phyloP scores from a whole-genome alignment of 148 eudicot species.

The Pouteria glomerata region DNA sequence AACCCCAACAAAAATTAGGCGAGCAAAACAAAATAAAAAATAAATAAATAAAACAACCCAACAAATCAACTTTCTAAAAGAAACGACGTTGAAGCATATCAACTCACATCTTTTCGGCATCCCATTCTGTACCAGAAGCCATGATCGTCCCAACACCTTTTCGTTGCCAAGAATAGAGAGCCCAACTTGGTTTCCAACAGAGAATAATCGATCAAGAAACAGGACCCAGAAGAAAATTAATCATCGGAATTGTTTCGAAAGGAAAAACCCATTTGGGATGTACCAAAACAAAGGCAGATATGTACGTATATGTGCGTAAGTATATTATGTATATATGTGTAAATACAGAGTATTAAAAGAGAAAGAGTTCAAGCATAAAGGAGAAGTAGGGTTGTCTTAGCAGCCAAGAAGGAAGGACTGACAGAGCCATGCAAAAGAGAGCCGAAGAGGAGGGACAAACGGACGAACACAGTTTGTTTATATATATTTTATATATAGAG shows the following conservation, averaged over 20 bases:
- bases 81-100: neutral
- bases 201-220: constrained; percentile 6
- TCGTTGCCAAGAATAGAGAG: constrained; percentile 1
- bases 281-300: neutral
- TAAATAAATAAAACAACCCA: too few species aligned
- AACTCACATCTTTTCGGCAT: constrained; percentile 35
- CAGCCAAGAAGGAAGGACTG: constrained; percentile 16
- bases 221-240: neutral
- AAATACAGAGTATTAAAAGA: neutral
- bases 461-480: neutral
- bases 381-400: neutral
- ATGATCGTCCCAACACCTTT: constrained; percentile 8
- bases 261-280: neutral
- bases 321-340: neutral
- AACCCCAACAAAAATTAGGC: neutral
- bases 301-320: neutral
- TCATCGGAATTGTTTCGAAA: neutral
- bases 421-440: constrained; percentile 37
- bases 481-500: neutral
- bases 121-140: constrained; percentile 24
- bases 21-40: neutral
- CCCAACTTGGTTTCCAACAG: constrained; percentile 1
- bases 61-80: neutral
- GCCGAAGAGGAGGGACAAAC: constrained; percentile 22
- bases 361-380: neutral